Conservation (phyloP, 108 stramenopile species). For the Pseudonitzschia multiseries region DNA sequence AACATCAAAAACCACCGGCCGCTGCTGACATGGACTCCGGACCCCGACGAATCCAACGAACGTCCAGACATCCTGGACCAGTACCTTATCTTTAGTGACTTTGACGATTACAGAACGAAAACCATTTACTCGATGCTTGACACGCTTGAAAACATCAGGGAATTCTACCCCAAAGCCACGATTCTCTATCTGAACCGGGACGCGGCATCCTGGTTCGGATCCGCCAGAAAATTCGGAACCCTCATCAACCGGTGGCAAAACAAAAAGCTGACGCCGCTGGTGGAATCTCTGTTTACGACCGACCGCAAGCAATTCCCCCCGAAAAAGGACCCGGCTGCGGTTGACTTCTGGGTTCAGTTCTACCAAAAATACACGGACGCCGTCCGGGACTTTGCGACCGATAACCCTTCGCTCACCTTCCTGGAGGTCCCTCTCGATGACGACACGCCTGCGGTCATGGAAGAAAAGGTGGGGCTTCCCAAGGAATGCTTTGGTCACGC, state of each 20-base stretch:
- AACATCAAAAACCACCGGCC: background rate
- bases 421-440: background rate
- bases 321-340: background rate
- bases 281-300: background rate
- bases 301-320: background rate
- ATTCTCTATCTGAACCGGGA: background rate
- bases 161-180: slow-evolving; percentile 2
- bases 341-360: background rate
- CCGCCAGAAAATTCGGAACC: background rate
- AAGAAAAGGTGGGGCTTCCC: background rate
- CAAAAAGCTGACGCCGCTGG: background rate
- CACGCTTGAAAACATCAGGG: background rate
- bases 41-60: background rate
- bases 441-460: background rate
- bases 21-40: background rate
- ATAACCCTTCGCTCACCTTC: background rate
- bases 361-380: background rate
- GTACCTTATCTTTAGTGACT: slow-evolving; percentile 2
- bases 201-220: background rate
- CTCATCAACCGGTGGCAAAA: background rate
- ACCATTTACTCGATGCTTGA: background rate
- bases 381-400: background rate
- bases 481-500: background rate
- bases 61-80: background rate
- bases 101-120: background rate